Evolutionary conservation across 805 yeast species (phyloP).

Genomic region (Nakazawaea sp.): DNA sequence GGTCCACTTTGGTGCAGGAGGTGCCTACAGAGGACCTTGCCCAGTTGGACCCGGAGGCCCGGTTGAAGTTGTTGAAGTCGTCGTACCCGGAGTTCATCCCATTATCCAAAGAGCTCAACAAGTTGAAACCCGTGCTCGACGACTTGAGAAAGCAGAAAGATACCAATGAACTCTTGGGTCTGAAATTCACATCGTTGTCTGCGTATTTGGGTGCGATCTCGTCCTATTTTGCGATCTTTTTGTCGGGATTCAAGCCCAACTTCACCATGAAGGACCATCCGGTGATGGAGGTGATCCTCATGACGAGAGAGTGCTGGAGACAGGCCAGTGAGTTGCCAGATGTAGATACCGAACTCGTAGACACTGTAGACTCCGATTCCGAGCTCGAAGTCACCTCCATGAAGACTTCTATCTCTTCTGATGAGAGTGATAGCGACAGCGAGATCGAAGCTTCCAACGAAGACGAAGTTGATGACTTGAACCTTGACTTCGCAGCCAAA

Average conservation of each 20-base stretch:
- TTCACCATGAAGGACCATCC: slow-evolving; percentile 75
- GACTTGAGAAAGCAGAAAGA: slow-evolving; percentile 23
- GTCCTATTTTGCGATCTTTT: slow-evolving; percentile 71
- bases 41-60: slow-evolving; percentile 45
- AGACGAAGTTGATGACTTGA: slow-evolving; percentile 28
- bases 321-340: slow-evolving; percentile 57
- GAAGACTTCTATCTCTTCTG: slow-evolving; percentile 16
- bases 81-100: slow-evolving; percentile 84
- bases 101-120: slow-evolving; percentile 52
- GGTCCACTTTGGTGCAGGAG: slow-evolving; percentile 21
- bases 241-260: slow-evolving; percentile 44
- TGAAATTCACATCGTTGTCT: slow-evolving; percentile 65
- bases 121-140: slow-evolving; percentile 34
- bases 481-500: slow-evolving; percentile 44
- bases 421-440: slow-evolving; percentile 16
- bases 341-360: slow-evolving; percentile 18
- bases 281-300: slow-evolving; percentile 80
- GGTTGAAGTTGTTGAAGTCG: slow-evolving; percentile 45
- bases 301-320: slow-evolving; percentile 84
- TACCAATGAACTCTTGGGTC: slow-evolving; percentile 28
- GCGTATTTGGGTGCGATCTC: slow-evolving; percentile 75
- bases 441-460: slow-evolving; percentile 13
- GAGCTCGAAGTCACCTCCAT: slow-evolving; percentile 16
- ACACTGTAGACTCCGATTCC: slow-evolving; percentile 15
- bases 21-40: slow-evolving; percentile 37